Percentiles rank a stretch among this genome's conserved stretches.
Evolutionary conservation across 768 basidiomycete genomes (phyloP).

Genomic region (Leccinum disarticulatum): DNA sequence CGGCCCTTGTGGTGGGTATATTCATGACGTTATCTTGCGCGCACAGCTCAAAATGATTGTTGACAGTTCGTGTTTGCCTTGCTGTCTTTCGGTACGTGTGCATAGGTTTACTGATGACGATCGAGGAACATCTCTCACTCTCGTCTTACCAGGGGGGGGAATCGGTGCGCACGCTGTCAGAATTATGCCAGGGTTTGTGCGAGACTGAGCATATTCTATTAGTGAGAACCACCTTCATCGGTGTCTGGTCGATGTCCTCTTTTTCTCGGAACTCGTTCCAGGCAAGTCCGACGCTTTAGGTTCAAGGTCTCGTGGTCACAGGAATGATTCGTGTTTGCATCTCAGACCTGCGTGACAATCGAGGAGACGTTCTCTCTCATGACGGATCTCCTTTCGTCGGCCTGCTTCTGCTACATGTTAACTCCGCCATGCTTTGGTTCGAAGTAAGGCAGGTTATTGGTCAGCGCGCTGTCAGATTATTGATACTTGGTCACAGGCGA

Average conservation of each 20-base stretch:
- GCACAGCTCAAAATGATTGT: not conserved
- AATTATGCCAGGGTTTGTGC: not conserved
- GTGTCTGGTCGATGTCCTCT: slow-evolving; percentile 4
- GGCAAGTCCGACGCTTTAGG: slow-evolving; percentile 5
- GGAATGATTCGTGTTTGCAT: not conserved
- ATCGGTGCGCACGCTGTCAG: slow-evolving; percentile 4
- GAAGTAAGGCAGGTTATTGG: slow-evolving; percentile 3
- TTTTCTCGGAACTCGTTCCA: slow-evolving; percentile 8
- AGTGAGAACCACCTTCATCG: slow-evolving; percentile 15
- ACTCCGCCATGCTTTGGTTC: slow-evolving; percentile 5
- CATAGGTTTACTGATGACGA: not conserved
- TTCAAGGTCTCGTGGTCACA: not conserved
- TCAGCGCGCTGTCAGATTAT: not conserved
- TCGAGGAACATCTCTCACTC: not conserved
- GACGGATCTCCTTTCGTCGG: slow-evolving; percentile 16
- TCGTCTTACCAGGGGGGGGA: slow-evolving; percentile 2
- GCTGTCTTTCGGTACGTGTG: slow-evolving; percentile 12
- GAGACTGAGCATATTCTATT: slow-evolving; percentile 3
- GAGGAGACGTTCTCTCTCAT: slow-evolving; percentile 17
- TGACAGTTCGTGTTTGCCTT: slow-evolving; percentile 12
- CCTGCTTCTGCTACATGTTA: slow-evolving; percentile 16
- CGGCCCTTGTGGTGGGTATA: slow-evolving; percentile 13
- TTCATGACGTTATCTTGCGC: not conserved
- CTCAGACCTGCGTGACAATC: slow-evolving; percentile 7
- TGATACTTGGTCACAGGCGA: slow-evolving; percentile 3